Evolutionary conservation across 2,329 filamentous ascomycete genomes (phyloP).

Genomic region (Macrophomina pseudophaseolina): DNA sequence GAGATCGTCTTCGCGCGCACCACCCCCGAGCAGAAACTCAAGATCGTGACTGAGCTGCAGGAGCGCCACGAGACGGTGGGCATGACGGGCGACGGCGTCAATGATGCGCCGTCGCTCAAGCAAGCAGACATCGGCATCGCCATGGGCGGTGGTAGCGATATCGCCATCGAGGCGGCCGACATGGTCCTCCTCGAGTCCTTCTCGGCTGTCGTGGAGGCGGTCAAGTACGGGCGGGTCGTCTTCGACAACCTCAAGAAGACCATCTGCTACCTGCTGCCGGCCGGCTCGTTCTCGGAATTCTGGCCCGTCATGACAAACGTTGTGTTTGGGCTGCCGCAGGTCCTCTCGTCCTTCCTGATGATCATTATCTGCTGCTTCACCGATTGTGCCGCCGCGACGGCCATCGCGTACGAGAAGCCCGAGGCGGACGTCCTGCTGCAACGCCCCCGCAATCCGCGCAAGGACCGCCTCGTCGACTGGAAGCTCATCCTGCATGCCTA

Average conservation of each 20-base stretch:
- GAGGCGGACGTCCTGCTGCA: slow-evolving; percentile 76
- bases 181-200: slow-evolving; percentile 73
- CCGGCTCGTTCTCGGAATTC: slow-evolving; percentile 76
- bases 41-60: slow-evolving; percentile 78
- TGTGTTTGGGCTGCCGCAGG: slow-evolving; percentile 73
- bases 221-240: slow-evolving; percentile 75
- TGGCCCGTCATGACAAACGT: slow-evolving; percentile 76
- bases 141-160: slow-evolving; percentile 63
- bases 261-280: slow-evolving; percentile 74
- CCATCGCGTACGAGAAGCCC: slow-evolving; percentile 76
- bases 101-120: slow-evolving; percentile 60
- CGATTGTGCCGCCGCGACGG: slow-evolving; percentile 74
- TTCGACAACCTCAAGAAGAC: slow-evolving; percentile 82
- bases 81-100: slow-evolving; percentile 56
- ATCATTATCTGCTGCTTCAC: slow-evolving; percentile 69
- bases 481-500: slow-evolving; percentile 76
- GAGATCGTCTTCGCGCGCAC: slow-evolving; percentile 79
- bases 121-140: slow-evolving; percentile 66
- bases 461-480: slow-evolving; percentile 75
- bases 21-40: slow-evolving; percentile 78
- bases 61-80: slow-evolving; percentile 62
- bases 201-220: slow-evolving; percentile 72
- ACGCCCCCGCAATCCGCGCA: slow-evolving; percentile 69
- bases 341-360: slow-evolving; percentile 75
- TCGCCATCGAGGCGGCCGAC: slow-evolving; percentile 66